phyloP scores from a whole-genome alignment of 2,329 filamentous ascomycete species.

The Colletotrichum melonis region DNA sequence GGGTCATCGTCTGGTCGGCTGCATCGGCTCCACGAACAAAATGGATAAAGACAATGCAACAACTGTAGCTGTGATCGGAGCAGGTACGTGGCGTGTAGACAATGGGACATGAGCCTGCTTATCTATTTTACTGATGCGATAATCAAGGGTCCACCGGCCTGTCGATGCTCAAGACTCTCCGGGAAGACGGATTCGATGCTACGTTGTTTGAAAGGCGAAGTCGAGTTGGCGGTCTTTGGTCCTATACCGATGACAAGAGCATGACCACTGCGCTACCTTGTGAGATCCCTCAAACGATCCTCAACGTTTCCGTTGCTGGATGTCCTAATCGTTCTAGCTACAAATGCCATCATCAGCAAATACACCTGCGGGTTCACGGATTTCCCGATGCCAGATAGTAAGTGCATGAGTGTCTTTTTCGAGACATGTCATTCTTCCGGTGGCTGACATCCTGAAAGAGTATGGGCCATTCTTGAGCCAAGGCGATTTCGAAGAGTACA shows the following conservation, averaged over 20 bases:
- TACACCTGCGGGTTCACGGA: constrained; percentile 53
- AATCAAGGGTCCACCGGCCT: constrained; percentile 42
- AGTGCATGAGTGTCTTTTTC: constrained; percentile 26
- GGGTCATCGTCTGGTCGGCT: neutral
- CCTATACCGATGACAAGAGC: constrained; percentile 49
- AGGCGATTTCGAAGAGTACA: constrained; percentile 48
- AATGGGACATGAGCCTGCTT: no score
- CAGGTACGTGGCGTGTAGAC: constrained; percentile 31
- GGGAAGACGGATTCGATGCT: constrained; percentile 56
- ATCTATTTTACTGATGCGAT: neutral
- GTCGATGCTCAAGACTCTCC: constrained; percentile 51
- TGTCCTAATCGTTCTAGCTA: constrained; percentile 35
- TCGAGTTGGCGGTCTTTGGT: constrained; percentile 57
- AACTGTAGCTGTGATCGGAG: constrained; percentile 40
- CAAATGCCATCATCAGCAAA: constrained; percentile 50
- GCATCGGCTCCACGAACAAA: neutral
- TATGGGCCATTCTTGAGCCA: constrained; percentile 42
- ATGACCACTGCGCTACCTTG: constrained; percentile 49
- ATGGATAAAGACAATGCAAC: neutral
- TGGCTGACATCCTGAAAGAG: constrained; percentile 34
- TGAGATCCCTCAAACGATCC: constrained; percentile 34
- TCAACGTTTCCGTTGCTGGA: neutral
- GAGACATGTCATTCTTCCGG: no score
- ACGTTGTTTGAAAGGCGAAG: constrained; percentile 51
- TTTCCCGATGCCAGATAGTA: constrained; percentile 54